Percentiles rank a stretch among this genome's conserved stretches.
Conservation (phyloP, 257 asterid genomes). For the Apocynum venetum region DNA sequence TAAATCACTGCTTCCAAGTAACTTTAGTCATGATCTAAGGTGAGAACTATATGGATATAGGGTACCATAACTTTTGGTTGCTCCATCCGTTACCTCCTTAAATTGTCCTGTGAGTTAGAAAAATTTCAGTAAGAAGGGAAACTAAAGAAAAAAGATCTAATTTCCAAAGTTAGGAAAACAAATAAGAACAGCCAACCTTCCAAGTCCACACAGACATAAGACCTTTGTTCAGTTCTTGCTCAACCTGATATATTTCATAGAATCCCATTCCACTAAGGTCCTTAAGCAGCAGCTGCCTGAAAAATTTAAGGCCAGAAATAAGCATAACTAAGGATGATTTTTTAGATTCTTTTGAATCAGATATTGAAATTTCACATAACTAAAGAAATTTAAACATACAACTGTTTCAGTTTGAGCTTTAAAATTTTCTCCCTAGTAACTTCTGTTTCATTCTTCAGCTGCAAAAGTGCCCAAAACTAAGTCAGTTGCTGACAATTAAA, state of each 20-base stretch:
- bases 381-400: constrained; percentile 36
- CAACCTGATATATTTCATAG: constrained; percentile 47
- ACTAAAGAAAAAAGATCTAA: background rate
- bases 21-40: background rate
- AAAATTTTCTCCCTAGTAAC: constrained; percentile 48
- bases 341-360: background rate
- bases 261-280: constrained; percentile 45
- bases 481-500: too few species aligned
- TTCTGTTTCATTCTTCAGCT: constrained; percentile 44
- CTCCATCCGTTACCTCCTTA: constrained; percentile 33
- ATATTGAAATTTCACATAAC: background rate
- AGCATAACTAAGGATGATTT: background rate
- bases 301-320: constrained; percentile 4
- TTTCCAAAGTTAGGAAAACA: background rate
- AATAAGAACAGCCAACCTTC: constrained; percentile 39
- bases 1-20: too few species aligned
- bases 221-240: constrained; percentile 54
- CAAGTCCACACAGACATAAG: constrained; percentile 50
- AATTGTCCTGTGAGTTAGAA: constrained; percentile 33
- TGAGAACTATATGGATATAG: too few species aligned
- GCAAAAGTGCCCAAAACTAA: background rate
- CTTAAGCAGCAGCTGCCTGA: constrained; percentile 63
- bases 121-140: background rate
- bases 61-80: constrained; percentile 25
- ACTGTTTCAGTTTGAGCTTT: constrained; percentile 43